Evolutionary conservation across 2,329 filamentous ascomycete species (phyloP), one percentile per base, ranked within the genome.

Genomic region (Arthrobotrys sinensis): DNA sequence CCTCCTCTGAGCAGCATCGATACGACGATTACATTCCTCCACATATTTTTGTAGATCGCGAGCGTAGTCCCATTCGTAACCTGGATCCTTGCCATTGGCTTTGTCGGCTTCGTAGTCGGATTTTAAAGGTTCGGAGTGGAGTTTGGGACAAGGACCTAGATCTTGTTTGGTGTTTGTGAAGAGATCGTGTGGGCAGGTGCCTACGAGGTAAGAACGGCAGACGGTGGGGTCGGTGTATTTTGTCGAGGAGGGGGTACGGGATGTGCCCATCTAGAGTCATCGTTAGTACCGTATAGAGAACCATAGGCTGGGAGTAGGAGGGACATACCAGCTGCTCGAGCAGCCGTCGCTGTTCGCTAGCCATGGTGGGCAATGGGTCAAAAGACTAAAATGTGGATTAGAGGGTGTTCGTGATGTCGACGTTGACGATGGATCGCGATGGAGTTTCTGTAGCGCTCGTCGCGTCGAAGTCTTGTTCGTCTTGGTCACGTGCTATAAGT

Each of bases 81-180:
- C 93, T 0, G 96, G 90, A 0, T 86, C 88, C 36, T 80, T 80
- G 65, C 72, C 62, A 50, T 67, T 72, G 40, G 80, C 52, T 71
- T 80, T 76, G 48, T 81, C 80, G 48, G 79, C 73, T 81, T 96
- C 92, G 85, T 96, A 99, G 84, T 99, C 94, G 57, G 91, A 87
- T 85, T 97, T 97, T 80, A 98, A 88, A 11, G 90, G 90, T 84
- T 97, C 94, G 60, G 90, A 92, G 86, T 99, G 96, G 28, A 95
- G 89, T 84, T 95, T 96, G 62, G 93, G 89, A 83, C 96, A 99
- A 0, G 90, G 89, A 1, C 96, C 96, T 38, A 98, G 89, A 84
- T 99, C 96, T 88, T 98, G 94, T 87, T 97, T 98, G 53, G 96
- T 99, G 86, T 99, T 99, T 81, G 95, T 99, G 88, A 99, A 99